Conservation (phyloP, 2,329 filamentous ascomycete species). For the Arachnomyces sp. region DNA sequence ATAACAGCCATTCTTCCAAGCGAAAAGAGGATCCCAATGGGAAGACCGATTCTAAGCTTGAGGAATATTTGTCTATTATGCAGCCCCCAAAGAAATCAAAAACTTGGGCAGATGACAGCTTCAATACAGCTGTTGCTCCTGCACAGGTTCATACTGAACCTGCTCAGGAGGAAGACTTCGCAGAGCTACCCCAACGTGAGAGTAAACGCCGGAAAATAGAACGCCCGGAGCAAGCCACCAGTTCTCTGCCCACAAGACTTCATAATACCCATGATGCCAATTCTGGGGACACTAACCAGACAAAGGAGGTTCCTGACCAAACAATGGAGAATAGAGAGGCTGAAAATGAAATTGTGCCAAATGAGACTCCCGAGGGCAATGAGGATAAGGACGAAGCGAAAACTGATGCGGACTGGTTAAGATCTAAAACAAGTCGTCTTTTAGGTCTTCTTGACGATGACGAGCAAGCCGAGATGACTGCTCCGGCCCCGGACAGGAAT, state of each 20-base stretch:
- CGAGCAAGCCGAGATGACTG: conserved; percentile 30
- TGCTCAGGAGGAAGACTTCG: conserved; percentile 3
- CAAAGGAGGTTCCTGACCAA: neutral
- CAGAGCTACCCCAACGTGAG: conserved; percentile 7
- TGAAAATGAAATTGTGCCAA: conserved; percentile 13
- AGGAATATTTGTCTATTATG: conserved; percentile 82
- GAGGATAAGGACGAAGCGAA: conserved; percentile 27
- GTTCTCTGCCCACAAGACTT: too few relatives aligned
- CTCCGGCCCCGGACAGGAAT: conserved; percentile 9
- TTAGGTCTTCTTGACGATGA: conserved; percentile 76
- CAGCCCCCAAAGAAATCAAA: conserved; percentile 57
- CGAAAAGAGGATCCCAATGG: conserved; percentile 45
- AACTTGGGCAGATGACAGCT: conserved; percentile 47
- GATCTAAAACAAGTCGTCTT: conserved; percentile 76
- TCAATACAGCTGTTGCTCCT: conserved; percentile 17
- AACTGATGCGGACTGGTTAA: conserved; percentile 83
- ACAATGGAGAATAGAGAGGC: conserved; percentile 7
- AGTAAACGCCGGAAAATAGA: conserved; percentile 1
- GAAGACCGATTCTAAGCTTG: conserved; percentile 62
- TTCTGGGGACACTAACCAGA: conserved; percentile 17
- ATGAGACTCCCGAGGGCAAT: conserved; percentile 12
- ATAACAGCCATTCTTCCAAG: conserved; percentile 26
- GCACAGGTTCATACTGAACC: conserved; percentile 16
- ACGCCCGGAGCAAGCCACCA: too few relatives aligned
- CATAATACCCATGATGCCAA: neutral